Evolutionary conservation across 805 yeast species (phyloP), one percentile per base, ranked within the genome.

Genomic region (Suhomyces tanzawaensis): DNA sequence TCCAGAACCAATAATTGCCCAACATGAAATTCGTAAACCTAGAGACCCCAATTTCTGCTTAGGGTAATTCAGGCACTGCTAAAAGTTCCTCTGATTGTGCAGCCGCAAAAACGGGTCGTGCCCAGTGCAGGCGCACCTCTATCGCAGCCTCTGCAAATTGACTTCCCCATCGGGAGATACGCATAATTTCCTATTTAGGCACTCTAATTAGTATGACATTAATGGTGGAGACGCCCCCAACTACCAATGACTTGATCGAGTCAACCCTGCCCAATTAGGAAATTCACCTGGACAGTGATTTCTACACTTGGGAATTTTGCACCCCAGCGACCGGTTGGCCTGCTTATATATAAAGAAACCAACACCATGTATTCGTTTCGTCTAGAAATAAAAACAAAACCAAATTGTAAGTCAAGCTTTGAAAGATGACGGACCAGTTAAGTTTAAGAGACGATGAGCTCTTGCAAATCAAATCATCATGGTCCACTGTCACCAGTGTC

Each of bases 401-500:
- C 13, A 24, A 24, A 24, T 24, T 24, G 27, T 24, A 24, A 12
- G 27, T 28, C 31, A 6, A 17, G 17, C 17, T 29, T 12, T 19
- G n/a, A 28, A 35, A 35, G 29, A 35, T 35, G 38, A 19, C 38
- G 12, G 28, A 28, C 7, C 32, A 35, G 16, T 27, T 35, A 26
- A 35, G 29, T 24, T 35, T 35, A 29, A 30, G 34, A 16, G 29
- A 30, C 19, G 34, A 37, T 8, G 64, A 60, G 21, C 47, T 51
- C 34, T 37, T 34, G 19, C 42, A 38, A 32, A 42, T 64, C 36
- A 58, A 57, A 45, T 49, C 47, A 27, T 58, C 66, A n/a, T 67
- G 72, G 72, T 47, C 54, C 7, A 53, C 47, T 28, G 48, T 50
- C n/a, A 52, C 54, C 32, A 53, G 51, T 31, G 55, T 49, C 37